These are phyloP conservation scores for Pseudozyma sp. DNA, from an alignment of 1,284 basidiomycete genomes.

Conservation along the genomic window DNA sequence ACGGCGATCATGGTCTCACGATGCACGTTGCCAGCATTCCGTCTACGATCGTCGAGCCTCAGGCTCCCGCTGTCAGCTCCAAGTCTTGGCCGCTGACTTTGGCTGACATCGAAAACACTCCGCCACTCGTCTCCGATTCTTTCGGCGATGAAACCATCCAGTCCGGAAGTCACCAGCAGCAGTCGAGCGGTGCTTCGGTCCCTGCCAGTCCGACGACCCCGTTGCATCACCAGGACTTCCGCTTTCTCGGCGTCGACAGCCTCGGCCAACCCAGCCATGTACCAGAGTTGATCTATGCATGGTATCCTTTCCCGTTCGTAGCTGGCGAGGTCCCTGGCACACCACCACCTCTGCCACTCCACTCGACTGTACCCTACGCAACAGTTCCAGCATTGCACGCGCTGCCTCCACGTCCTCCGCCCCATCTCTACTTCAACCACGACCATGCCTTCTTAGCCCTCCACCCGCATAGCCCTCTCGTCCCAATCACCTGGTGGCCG, in stretches of 20 bases:
- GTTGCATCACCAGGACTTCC: neutral
- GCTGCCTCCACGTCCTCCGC: neutral
- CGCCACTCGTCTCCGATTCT: neutral
- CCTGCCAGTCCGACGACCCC: neutral
- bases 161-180: too few relatives aligned
- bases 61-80: neutral
- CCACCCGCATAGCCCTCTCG: neutral
- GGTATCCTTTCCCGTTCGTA: neutral
- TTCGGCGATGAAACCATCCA: neutral
- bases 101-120: neutral
- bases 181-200: neutral
- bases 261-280: constrained; percentile 2
- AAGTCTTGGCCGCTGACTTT: neutral
- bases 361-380: neutral
- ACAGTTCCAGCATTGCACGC: neutral
- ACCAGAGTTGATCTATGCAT: constrained; percentile 6
- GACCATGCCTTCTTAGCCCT: constrained; percentile 10
- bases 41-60: neutral
- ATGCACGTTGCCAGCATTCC: too few relatives aligned
- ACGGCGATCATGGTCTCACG: too few relatives aligned
- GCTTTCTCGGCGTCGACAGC: neutral
- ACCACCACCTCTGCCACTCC: neutral
- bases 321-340: neutral
- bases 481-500: constrained; percentile 2
- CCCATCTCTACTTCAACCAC: constrained; percentile 7